These are phyloP conservation scores for Xerocomus spinulosus DNA, from an alignment of 768 basidiomycete genomes.

Conservation along the genomic window DNA sequence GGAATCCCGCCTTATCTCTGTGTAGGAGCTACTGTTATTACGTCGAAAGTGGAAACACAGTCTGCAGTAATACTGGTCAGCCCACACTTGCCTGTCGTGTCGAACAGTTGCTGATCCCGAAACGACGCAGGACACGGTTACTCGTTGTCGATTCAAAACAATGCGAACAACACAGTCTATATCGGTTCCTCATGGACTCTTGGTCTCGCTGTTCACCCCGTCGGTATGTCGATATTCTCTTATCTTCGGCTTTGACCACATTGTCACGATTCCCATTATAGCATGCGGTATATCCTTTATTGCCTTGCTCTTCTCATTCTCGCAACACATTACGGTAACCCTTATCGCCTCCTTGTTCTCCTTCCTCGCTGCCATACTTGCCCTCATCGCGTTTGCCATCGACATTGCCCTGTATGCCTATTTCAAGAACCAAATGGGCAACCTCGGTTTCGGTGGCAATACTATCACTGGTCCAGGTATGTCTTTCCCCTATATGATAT, in stretches of 20 bases:
- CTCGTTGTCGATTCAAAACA: constrained; percentile 32
- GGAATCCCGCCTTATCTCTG: constrained; percentile 3
- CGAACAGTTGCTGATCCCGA: background rate
- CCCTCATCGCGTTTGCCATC: constrained; percentile 69
- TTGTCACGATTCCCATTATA: constrained; percentile 11
- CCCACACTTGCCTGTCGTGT: background rate
- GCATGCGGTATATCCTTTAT: constrained; percentile 55
- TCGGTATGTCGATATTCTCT: constrained; percentile 47
- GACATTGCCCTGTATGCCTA: constrained; percentile 70
- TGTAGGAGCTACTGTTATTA: constrained; percentile 62
- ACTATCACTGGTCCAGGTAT: constrained; percentile 64
- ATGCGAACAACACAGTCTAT: constrained; percentile 26
- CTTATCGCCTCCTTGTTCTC: constrained; percentile 46
- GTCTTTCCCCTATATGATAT: constrained; percentile 12
- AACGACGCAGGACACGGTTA: constrained; percentile 52
- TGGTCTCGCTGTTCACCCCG: constrained; percentile 70
- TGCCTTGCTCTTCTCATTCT: constrained; percentile 60
- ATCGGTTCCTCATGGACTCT: constrained; percentile 63
- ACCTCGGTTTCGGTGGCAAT: constrained; percentile 38
- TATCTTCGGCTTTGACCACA: constrained; percentile 2
- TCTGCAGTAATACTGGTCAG: constrained; percentile 47
- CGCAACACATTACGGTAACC: constrained; percentile 45
- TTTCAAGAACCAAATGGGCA: constrained; percentile 52
- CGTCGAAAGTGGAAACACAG: constrained; percentile 32
- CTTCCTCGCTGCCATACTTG: constrained; percentile 64